Percentiles rank a stretch among this genome's conserved stretches.
Evolutionary conservation across 2,329 filamentous ascomycete species (phyloP).

Genomic region (Ceratocystis diversiconidia): DNA sequence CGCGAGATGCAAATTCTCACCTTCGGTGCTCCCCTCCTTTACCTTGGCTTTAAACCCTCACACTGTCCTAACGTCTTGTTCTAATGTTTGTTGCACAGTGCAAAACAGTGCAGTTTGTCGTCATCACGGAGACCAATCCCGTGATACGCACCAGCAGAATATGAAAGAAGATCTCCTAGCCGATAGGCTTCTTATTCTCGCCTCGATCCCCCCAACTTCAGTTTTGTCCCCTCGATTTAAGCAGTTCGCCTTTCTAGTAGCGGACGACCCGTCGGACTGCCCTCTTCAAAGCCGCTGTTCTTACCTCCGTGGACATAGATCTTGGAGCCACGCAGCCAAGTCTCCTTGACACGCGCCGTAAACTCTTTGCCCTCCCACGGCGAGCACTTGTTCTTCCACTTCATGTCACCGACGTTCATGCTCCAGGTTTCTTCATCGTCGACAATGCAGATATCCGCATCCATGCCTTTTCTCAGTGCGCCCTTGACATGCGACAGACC

Average conservation of each 20-base stretch:
- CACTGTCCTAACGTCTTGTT: background rate
- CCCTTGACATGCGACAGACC: slow-evolving; percentile 72
- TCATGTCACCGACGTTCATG: slow-evolving; percentile 63
- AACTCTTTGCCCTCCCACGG: slow-evolving; percentile 76
- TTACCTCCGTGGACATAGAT: slow-evolving; percentile 55
- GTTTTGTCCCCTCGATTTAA: background rate
- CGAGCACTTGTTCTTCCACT: slow-evolving; percentile 86
- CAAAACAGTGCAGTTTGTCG: background rate
- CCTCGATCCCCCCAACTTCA: no score
- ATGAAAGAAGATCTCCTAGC: background rate
- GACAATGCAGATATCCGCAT: slow-evolving; percentile 85
- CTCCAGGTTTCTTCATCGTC: slow-evolving; percentile 71
- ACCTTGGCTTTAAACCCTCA: background rate
- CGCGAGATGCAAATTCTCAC: background rate
- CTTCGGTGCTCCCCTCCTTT: background rate
- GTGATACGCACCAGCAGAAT: background rate
- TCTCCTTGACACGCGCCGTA: slow-evolving; percentile 65
- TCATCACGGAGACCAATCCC: background rate
- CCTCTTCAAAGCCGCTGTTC: slow-evolving; percentile 37
- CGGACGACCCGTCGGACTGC: slow-evolving; percentile 35
- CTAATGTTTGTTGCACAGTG: background rate
- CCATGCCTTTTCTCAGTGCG: slow-evolving; percentile 64
- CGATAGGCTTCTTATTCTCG: no score
- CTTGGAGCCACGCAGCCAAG: slow-evolving; percentile 64
- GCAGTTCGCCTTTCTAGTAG: slow-evolving; percentile 45